Conservation (phyloP, 257 asterid genomes). For the Solanum virginianum region DNA sequence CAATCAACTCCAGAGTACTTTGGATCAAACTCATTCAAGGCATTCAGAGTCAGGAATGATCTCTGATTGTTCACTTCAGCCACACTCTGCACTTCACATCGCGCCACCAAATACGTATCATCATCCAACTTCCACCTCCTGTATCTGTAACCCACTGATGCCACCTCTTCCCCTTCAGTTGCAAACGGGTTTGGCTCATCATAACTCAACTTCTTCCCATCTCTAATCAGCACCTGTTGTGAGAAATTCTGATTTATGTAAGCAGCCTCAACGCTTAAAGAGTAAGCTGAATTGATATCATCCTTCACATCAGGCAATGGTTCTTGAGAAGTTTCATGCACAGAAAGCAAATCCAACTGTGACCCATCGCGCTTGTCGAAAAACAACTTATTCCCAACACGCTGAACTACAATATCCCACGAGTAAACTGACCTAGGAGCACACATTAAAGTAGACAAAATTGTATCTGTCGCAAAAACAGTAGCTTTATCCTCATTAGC, state of each 20-base stretch:
- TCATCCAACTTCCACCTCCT: conserved; percentile 93
- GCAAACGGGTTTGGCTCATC: conserved; percentile 97
- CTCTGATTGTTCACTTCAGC: conserved; percentile 69
- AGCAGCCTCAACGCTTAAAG: conserved; percentile 88
- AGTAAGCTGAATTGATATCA: conserved; percentile 78
- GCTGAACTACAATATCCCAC: conserved; percentile 91
- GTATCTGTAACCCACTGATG: conserved; percentile 86
- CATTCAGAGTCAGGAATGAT: conserved; percentile 69
- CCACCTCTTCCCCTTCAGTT: conserved; percentile 89
- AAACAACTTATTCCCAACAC: conserved; percentile 88
- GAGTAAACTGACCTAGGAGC: conserved; percentile 90
- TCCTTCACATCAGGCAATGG: conserved; percentile 92
- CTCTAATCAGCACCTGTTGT: conserved; percentile 84
- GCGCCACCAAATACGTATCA: conserved; percentile 62
- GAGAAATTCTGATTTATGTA: conserved; percentile 90
- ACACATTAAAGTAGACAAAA: conserved; percentile 81
- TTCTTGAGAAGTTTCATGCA: conserved; percentile 92
- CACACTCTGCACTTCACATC: conserved; percentile 97
- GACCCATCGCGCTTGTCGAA: conserved; percentile 94
- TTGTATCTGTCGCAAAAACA: conserved; percentile 81
- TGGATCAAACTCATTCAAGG: conserved; percentile 89
- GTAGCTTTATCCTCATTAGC: conserved; percentile 98
- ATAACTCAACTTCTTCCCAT: conserved; percentile 64
- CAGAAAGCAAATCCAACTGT: conserved; percentile 79
- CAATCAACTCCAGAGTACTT: conserved; percentile 92